Conservation (phyloP, 495 filamentous ascomycete species). For the Patellaria atrata region DNA sequence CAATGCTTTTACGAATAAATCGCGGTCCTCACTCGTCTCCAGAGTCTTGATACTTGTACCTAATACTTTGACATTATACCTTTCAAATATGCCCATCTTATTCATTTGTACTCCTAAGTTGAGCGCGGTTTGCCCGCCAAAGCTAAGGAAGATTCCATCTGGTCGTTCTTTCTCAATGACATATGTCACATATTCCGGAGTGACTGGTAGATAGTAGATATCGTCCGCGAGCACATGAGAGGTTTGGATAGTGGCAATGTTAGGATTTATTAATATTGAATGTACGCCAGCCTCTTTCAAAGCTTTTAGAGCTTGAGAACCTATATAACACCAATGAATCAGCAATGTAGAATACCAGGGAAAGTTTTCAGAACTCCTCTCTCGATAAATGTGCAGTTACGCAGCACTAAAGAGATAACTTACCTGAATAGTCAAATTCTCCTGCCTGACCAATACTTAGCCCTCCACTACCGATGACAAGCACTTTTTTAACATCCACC, state of each 20-base stretch:
- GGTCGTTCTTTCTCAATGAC: slow-evolving; percentile 86
- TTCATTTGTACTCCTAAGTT: slow-evolving; percentile 97
- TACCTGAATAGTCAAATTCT: slow-evolving; percentile 98
- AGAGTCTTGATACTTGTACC: slow-evolving; percentile 90
- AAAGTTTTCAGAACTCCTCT: slow-evolving; percentile 1
- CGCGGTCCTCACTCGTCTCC: slow-evolving; percentile 88
- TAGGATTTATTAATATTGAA: slow-evolving; percentile 93
- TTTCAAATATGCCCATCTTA: slow-evolving; percentile 87
- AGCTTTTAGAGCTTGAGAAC: slow-evolving; percentile 66
- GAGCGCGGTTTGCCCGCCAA: slow-evolving; percentile 91
- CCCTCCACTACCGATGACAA: slow-evolving; percentile 90
- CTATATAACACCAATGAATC: slow-evolving; percentile 29
- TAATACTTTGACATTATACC: slow-evolving; percentile 84
- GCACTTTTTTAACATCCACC: slow-evolving; percentile 94
- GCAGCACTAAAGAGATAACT: slow-evolving; percentile 18
- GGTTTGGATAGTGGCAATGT: slow-evolving; percentile 97
- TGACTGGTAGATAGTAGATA: slow-evolving; percentile 96
- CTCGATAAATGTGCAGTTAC: no score
- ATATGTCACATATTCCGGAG: slow-evolving; percentile 91
- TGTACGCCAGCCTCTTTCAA: slow-evolving; percentile 91
- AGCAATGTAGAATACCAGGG: not conserved
- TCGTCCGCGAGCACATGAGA: slow-evolving; percentile 95
- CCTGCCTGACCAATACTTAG: slow-evolving; percentile 96
- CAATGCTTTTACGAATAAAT: slow-evolving; percentile 82
- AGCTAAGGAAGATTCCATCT: slow-evolving; percentile 91